Conservation (phyloP, 2,329 filamentous ascomycete species). For the Pseudogymnoascus sp. region DNA sequence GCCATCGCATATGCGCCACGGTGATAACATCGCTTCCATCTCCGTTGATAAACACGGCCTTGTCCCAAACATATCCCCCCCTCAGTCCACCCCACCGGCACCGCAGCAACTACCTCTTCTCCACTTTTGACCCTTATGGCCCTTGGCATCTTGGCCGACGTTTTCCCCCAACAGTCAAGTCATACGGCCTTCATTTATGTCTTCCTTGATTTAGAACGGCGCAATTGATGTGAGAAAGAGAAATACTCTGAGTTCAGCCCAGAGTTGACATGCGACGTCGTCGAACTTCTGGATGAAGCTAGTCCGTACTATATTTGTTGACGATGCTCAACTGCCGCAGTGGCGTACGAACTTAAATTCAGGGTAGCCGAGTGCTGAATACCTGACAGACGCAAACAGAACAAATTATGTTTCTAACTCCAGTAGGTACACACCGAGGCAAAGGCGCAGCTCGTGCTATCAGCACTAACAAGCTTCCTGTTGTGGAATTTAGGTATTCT, state of each 20-base stretch:
- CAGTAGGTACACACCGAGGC: background rate
- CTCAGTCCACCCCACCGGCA: background rate
- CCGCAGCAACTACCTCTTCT: background rate
- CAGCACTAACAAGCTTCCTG: background rate
- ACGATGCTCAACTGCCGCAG: background rate
- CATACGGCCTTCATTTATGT: background rate
- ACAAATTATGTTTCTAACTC: background rate
- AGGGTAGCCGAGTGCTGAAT: background rate
- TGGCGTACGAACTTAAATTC: slow-evolving; percentile 1
- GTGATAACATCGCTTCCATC: background rate
- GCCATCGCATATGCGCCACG: background rate
- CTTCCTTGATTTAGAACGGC: background rate
- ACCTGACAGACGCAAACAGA: background rate
- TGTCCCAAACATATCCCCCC: background rate
- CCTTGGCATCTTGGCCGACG: background rate
- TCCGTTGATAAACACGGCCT: background rate
- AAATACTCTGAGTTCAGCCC: background rate
- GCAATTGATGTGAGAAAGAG: background rate
- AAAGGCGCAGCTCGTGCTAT: background rate
- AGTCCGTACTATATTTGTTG: background rate
- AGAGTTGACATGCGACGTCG: background rate
- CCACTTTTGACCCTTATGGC: background rate
- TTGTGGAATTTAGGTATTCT: background rate
- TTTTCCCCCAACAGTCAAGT: background rate
- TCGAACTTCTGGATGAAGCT: background rate